Base-by-base conservation (phyloP, 257 asterid species). In the Haberlea rhodopensis region DNA sequence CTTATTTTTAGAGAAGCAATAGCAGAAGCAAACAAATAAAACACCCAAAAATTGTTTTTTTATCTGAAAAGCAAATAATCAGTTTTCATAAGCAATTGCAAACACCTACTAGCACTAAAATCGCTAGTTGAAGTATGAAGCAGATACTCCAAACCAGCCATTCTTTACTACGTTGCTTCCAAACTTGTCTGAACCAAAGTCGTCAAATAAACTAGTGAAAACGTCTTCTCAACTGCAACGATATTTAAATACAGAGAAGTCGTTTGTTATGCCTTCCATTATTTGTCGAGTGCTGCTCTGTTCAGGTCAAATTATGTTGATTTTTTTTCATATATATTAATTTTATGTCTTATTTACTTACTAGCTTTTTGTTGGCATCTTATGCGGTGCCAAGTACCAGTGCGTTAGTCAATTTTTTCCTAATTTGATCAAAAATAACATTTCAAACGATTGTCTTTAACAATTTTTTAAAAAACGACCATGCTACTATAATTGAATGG, bases 261-360 rank as follows among this genome's bases (percentile, higher is more conserved):
- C 57, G 49, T 31, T 56, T 56, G n/a, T 67, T 64, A 25, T 66
- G 71, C 48, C 64, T 55, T 56, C 25, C 71, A 43, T 26, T 43
- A 26, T 28, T 28, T 51, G 26, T 32, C 24, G 8, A 13, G 48
- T 13, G 45, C 45, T 4, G 26, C 54, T 8, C 58, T 40, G 16
- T 40, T 26, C 6, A 48, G 15, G 19, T 55, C 67, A 62, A 34
- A 40, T 7, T 8, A 16, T 13, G n/a, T 24, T 37, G n/a, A 56
- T 18, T 34, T 29, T 34, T 3, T 18, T 20, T 26, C 11, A 52
- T n/a, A 58, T 9, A 8, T 58, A 28, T 24, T 2, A 28, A 2
- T 16, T 23, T 55, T 6, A 56, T 52, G 20, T 52, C 69, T 43
- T 15, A 15, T 43, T 43, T 4, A 43, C 5, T 29, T 29, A 29